Evolutionary conservation across 768 basidiomycete species (phyloP), one percentile per base, ranked within the genome.

Genomic region (Hericium coralloides): DNA sequence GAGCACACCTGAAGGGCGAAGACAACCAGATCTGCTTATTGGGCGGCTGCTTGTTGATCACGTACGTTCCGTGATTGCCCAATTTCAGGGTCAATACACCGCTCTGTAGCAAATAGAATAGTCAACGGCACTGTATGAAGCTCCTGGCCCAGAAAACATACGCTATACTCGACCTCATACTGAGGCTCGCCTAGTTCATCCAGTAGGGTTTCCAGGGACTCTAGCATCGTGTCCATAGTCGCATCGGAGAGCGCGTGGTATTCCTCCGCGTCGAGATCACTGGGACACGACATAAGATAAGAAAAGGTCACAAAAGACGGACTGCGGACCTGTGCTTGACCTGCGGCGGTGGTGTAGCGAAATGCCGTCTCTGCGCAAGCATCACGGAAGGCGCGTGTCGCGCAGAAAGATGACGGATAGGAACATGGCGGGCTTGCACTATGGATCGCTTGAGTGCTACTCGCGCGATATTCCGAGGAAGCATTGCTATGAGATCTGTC

Each of bases 11-110:
- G 62, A 82, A 68, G 0, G 94, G 94, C 9, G 89, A 92, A 4
- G 92, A 94, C 18, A 97, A 76, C 94, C 94, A 97, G 63, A 97
- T 95, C 67, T 97, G 94, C 73, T 92, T 92, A 68, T 97, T 97
- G 6, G 94, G 94, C 12, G 94, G 94, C 68, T 97, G 94, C 75
- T 95, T 97, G 72, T 97, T 97, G 72, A 97, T 86, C 26, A 95
- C 94, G 72, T 95, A 97, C 12, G 89, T 95, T 14, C 92, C 92
- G 55, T 84, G 73, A 41, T 77, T 72, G 31, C 85, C 92, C 15
- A 95, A 76, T 51, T 75, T 76, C 47, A 95, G 79, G 1, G 93
- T 97, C 37, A 97, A 69, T 31, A 97, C 94, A n/a, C 94, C 94
- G 64, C 87, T 85, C 94, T 95, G 68, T n/a, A 31, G 20, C 47